Conservation (phyloP, 2,329 filamentous ascomycete species). For the Xylariaceae sp. region DNA sequence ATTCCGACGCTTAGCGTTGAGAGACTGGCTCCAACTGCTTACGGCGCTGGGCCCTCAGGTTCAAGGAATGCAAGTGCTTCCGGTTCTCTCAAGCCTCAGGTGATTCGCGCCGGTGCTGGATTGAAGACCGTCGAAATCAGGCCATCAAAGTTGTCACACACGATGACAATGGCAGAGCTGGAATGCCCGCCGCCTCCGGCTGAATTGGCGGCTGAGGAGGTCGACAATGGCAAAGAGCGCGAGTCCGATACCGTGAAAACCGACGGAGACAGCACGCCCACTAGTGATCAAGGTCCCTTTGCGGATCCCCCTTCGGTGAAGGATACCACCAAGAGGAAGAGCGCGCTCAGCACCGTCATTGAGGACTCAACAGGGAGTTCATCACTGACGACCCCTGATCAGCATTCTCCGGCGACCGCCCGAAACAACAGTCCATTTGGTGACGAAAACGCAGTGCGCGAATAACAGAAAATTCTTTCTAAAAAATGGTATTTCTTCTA, state of each 20-base stretch:
- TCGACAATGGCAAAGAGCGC: slow-evolving; percentile 15
- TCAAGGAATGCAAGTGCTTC: slow-evolving; percentile 57
- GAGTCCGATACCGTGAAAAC: slow-evolving; percentile 45
- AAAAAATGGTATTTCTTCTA: slow-evolving; percentile 7
- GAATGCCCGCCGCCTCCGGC: slow-evolving; percentile 21
- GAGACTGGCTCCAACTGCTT: slow-evolving; percentile 47
- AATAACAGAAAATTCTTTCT: slow-evolving; percentile 16
- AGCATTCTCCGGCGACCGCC: slow-evolving; percentile 22
- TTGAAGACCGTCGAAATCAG: slow-evolving; percentile 36
- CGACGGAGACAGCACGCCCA: slow-evolving; percentile 47
- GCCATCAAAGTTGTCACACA: slow-evolving; percentile 22
- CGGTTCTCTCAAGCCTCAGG: slow-evolving; percentile 52
- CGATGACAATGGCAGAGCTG: slow-evolving; percentile 21
- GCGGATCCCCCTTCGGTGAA: slow-evolving; percentile 45
- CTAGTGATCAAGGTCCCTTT: slow-evolving; percentile 54
- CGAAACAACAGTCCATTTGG: slow-evolving; percentile 31
- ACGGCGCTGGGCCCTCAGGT: slow-evolving; percentile 64
- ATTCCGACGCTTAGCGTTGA: slow-evolving; percentile 66
- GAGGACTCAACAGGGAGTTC: slow-evolving; percentile 46
- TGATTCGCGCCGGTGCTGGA: slow-evolving; percentile 53
- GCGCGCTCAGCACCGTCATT: slow-evolving; percentile 50
- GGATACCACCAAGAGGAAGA: slow-evolving; percentile 36
- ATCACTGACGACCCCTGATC: slow-evolving; percentile 33
- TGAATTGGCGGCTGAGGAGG: slow-evolving; percentile 6
- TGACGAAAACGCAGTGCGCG: slow-evolving; percentile 32